These are phyloP conservation scores for Ceratocystis lukuohia DNA, from an alignment of 2,329 filamentous ascomycete species.

Conservation along the genomic window DNA sequence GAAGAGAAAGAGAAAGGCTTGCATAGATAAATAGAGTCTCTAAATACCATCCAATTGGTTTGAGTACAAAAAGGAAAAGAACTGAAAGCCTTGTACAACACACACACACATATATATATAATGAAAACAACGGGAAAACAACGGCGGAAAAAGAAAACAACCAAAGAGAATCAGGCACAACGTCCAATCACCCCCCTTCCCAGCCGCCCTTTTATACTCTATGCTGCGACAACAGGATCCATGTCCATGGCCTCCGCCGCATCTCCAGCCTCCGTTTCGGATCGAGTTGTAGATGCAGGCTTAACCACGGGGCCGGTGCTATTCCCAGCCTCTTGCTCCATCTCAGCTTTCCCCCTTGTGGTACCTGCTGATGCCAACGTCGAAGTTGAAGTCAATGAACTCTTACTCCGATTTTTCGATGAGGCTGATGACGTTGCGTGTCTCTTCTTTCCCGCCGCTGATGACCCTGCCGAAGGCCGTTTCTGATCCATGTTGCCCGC, in stretches of 20 bases:
- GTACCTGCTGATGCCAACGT: neutral
- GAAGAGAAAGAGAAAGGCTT: too few species aligned
- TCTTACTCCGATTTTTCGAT: neutral
- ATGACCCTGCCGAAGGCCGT: neutral
- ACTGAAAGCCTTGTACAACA: too few species aligned
- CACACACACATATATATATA: neutral
- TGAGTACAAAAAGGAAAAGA: too few species aligned
- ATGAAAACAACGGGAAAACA: neutral
- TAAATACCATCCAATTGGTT: too few species aligned
- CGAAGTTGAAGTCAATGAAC: neutral
- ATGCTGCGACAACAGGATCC: constrained; percentile 2
- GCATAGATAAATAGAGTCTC: too few species aligned
- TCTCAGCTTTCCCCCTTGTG: neutral
- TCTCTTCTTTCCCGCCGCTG: neutral
- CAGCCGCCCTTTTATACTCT: neutral
- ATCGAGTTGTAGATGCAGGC: neutral
- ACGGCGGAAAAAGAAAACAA: constrained; percentile 2
- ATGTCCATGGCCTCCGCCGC: constrained; percentile 10
- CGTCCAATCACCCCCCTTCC: neutral
- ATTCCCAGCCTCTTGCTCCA: neutral
- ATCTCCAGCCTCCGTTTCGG: neutral
- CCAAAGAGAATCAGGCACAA: neutral
- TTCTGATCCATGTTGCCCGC: neutral
- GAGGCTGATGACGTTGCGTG: neutral
- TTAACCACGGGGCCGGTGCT: neutral